These are phyloP conservation scores for Sorghum bicolor DNA, from an alignment of 176 grass and related monocot species.

Conservation along the genomic window Sorghum_bicolor_NCBIv3 NC_012873.2:13374001-13374500, in stretches of 20 bases:
- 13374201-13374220: not conserved
- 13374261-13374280: not conserved
- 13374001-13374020: not conserved
- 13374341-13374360: no score
- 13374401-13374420: no score
- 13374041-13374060: not conserved
- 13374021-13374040: not conserved
- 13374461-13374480: no score
- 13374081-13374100: not conserved
- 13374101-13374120: not conserved
- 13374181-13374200: no score
- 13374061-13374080: not conserved
- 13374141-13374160: not conserved
- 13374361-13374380: no score
- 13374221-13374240: not conserved
- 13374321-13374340: constrained; percentile 50
- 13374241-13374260: not conserved
- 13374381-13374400: not conserved
- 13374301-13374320: constrained; percentile 27
- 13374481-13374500: constrained; percentile 48
- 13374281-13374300: constrained; percentile 21
- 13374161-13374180: not conserved
- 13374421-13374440: no score
- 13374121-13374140: not conserved
- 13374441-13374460: no score